These are phyloP conservation scores for Colletotrichum chlorophyti DNA, from an alignment of 2,329 filamentous ascomycete species.

Conservation along the genomic window DNA sequence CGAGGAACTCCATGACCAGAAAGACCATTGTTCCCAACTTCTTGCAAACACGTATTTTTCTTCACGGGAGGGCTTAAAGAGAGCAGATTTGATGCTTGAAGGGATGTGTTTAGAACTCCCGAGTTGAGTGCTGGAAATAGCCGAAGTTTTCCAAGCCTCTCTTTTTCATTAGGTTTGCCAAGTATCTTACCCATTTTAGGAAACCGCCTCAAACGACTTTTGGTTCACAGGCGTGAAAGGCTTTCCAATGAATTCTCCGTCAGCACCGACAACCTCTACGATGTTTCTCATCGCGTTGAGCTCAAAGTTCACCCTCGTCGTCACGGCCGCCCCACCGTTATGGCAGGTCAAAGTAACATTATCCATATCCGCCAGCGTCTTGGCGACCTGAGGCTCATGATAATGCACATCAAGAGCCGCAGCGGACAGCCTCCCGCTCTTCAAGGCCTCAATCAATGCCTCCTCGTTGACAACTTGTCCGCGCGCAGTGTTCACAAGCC, in stretches of 20 bases:
- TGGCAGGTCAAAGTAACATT: slow-evolving; percentile 47
- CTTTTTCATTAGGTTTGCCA: neutral
- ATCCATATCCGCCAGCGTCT: slow-evolving; percentile 43
- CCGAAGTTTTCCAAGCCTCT: neutral
- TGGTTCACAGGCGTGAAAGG: slow-evolving; percentile 33
- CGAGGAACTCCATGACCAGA: too few relatives aligned
- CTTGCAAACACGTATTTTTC: too few relatives aligned
- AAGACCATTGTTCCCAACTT: too few relatives aligned
- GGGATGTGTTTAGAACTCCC: too few relatives aligned
- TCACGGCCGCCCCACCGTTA: slow-evolving; percentile 44
- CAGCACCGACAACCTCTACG: slow-evolving; percentile 33
- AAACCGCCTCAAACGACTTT: neutral
- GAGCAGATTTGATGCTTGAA: too few relatives aligned
- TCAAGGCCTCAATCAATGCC: slow-evolving; percentile 53
- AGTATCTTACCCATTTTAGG: neutral
- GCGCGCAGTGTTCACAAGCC: slow-evolving; percentile 59
- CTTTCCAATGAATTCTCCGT: slow-evolving; percentile 28
- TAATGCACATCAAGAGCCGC: slow-evolving; percentile 63
- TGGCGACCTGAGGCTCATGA: slow-evolving; percentile 55
- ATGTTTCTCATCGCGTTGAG: slow-evolving; percentile 45
- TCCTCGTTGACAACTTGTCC: slow-evolving; percentile 59
- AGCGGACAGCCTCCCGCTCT: slow-evolving; percentile 50
- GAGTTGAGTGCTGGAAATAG: too few relatives aligned
- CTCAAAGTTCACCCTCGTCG: slow-evolving; percentile 48
- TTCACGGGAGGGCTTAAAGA: too few relatives aligned